Conservation (phyloP, 768 basidiomycete genomes). For the Cystobasidium ongulense region DNA sequence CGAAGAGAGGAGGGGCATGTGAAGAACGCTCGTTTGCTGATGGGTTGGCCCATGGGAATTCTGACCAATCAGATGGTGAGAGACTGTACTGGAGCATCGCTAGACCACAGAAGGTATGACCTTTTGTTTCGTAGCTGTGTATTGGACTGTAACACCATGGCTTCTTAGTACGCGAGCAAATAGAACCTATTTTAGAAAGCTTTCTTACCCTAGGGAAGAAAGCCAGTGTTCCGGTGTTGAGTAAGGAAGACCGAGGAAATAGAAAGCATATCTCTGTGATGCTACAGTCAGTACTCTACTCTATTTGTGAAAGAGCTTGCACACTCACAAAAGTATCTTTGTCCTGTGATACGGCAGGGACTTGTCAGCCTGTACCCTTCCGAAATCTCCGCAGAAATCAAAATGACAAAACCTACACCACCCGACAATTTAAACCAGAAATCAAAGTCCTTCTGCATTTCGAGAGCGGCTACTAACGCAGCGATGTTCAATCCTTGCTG, state of each 20-base stretch:
- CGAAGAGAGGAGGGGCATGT: conserved; percentile 45
- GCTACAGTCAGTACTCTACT: not conserved
- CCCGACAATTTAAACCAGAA: conserved; percentile 49
- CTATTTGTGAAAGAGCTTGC: not conserved
- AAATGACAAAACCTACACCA: conserved; percentile 36
- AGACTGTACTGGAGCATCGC: conserved; percentile 46
- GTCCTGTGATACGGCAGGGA: conserved; percentile 39
- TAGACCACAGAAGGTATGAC: conserved; percentile 46
- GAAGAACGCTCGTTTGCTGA: conserved; percentile 33
- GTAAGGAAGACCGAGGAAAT: conserved; percentile 44
- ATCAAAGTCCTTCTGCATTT: conserved; percentile 46
- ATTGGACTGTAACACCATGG: not conserved
- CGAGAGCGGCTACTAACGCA: conserved; percentile 45
- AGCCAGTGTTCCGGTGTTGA: conserved; percentile 45
- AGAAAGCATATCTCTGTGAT: conserved; percentile 44
- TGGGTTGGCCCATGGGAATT: not conserved
- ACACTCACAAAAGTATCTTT: conserved; percentile 47
- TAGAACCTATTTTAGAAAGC: not conserved
- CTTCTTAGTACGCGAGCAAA: not conserved
- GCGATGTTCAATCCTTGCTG: conserved; percentile 48
- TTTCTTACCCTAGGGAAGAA: conserved; percentile 42
- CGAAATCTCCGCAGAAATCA: not conserved
- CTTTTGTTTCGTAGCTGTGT: conserved; percentile 33
- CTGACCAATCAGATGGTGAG: conserved; percentile 33
- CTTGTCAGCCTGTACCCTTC: not conserved